Base-by-base conservation (phyloP, 2,329 filamentous ascomycete species). In the Phoma sp. region DNA sequence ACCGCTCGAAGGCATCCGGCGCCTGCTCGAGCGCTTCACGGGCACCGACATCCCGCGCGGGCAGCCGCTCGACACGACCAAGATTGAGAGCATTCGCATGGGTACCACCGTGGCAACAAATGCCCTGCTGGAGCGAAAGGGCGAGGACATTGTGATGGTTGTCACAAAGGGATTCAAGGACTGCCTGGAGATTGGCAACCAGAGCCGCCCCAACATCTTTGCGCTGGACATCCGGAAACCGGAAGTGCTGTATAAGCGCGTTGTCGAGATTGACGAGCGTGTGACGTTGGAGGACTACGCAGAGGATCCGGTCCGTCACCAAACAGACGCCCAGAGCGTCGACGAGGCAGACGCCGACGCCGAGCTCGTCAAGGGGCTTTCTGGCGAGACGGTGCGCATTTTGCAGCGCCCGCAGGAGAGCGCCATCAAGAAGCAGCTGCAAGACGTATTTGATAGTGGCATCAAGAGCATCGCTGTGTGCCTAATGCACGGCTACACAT, bases 41-140 rank as follows among this genome's bases (percentile, higher is more conserved):
- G 82, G 83, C 47, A 82, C 83, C 53, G 87, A 93, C 4, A 92
- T 96, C 37, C 90, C 91, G 3, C 87, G 92, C 40, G 92, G 91
- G 21, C 81, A 92, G 71, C 80, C 89, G 1, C 79, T 96, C 7
- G 92, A 96, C 73, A 96, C 92, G 1, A 85, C 87, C 15, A 78
- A 87, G 68, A 96, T 97, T 64, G 91, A 95, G 64, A 92, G 90
- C 49, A 96, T 97, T 72, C 88, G 93, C 40, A 97, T 97, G 93
- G 93, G 93, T 37, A 97, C 93, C 1, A 97, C 93, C 0, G 92
- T 97, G 11, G 93, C 93, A 9, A 97, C 93, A 0, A 97, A 97
- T 74, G 93, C 93, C 0, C 77, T 97, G 50, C 81, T 97, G 2
- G 93, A 97, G 75, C 82, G 93, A 53, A 96, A 96, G 75, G 93